Evolutionary conservation across 140 eudicot genomes (phyloP), one percentile per base, ranked within the genome.

Genomic region (Anethum foeniculum): DNA sequence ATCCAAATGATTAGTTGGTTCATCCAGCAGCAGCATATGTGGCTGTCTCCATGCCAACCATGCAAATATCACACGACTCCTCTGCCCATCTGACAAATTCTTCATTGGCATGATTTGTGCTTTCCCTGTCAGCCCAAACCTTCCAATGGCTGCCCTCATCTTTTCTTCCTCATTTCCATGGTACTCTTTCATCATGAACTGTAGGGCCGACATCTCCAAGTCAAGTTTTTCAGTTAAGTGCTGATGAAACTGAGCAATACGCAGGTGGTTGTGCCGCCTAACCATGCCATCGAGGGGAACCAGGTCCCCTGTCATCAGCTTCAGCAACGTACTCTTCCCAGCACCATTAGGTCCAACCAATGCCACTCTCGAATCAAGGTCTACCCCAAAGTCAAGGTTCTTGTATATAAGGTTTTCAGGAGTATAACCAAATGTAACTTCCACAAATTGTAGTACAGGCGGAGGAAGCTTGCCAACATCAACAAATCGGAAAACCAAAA

Each of bases 401-500:
- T 88, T 94, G 92, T 94, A 94, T 67, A 94, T 89, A 48, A 94
- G 88, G 71, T 94, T 94, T 25, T 94, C 98, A 7, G 96, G 95
- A 8, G 98, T 94, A 82, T 94, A 94, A 62, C 98, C 98, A 52
- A 94, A 94, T 7, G 89, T 19, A 16, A 94, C 98, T 27, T 94
- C 98, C 11, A 87, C 91, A 83, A 94, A 94, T 81, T 94, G 97
- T 10, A 94, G 87, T 2, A 94, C 98, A 2, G 98, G 98, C 6
- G 98, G 98, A 5, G 98, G 98, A 58, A 94, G 98, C 85, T 94
- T 94, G n/a, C 98, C 97, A 43, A 94, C 98, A 69, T 94, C 90
- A 43, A 77, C 80, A 27, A 94, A 94, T 19, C 92, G 87, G 91
- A 94, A 94, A 52, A 87, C 89, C 14, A 94, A 85, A 80, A 94